Evolutionary conservation across 108 stramenopile species (phyloP), one percentile per base, ranked within the genome.

Genomic region (Fistulifera solaris): DNA sequence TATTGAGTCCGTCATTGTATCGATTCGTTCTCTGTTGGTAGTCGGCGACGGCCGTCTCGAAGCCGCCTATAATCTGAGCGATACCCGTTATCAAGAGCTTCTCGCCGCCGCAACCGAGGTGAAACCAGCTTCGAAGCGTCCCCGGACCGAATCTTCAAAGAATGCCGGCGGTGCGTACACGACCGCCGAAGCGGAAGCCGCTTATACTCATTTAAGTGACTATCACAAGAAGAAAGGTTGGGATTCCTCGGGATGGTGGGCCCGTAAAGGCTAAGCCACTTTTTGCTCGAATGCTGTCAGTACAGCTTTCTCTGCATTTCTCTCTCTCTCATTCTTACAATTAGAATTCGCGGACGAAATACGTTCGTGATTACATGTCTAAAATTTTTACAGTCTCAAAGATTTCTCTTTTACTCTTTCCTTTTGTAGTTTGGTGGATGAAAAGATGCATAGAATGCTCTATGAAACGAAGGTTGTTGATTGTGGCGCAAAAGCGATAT

Each of bases 1-100:
- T 55, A 94, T 94, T 65, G 93, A 94, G 50, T 76, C 68, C 69
- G 93, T 94, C 53, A 91, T 94, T 66, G 93, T 94, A 11, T 81
- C 79, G 21, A 76, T 94, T 44, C 85, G 93, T 39, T 85, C 83
- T 24, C 80, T 92, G 23, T 70, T 94, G 65, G 93, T 92, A 40
- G 88, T 94, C 28, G 93, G 93, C 0, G 86, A 94, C 55, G 93
- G 89, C 11, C 71, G 89, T 11, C 54, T 90, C 16, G 61, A 82
- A 53, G 83, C 85, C 11, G 89, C 85, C 0, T 56, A 59, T 22
- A 72, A 85, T 7, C 59, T 90, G 56, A 18, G 65, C 8, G 67
- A 68, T 17, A 41, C 60, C 31, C 40, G 69, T 19, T 81, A 81
- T 44, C 55, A 75, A 15, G 50, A 59, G 8, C 44, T 66, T 5